Percentiles rank a stretch among this genome's conserved stretches.
phyloP scores from a whole-genome alignment of 2,329 filamentous ascomycete species.

The Colletotrichum eremochloae region DNA sequence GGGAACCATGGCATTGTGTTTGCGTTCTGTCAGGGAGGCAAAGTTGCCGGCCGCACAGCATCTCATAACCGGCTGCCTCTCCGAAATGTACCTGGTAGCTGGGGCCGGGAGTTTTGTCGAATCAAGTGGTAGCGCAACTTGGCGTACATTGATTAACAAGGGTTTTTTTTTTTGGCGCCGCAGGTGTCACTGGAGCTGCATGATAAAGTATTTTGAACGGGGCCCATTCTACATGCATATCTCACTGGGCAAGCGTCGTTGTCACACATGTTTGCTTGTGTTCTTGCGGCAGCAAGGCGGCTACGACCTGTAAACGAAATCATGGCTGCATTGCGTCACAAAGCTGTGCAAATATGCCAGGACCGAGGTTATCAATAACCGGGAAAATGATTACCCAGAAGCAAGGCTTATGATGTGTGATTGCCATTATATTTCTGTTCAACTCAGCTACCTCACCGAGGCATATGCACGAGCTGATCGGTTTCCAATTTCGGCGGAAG shows the following conservation, averaged over 20 bases:
- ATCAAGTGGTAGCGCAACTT: slow-evolving; percentile 11
- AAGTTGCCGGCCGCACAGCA: background rate
- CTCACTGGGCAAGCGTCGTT: background rate
- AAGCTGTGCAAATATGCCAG: background rate
- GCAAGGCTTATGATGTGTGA: background rate
- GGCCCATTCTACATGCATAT: background rate
- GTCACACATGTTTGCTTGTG: background rate
- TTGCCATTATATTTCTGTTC: background rate
- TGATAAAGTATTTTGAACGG: background rate
- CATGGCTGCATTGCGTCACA: background rate
- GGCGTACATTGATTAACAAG: background rate
- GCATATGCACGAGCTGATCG: background rate
- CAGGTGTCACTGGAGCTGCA: background rate
- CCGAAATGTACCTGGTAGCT: background rate
- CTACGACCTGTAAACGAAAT: background rate
- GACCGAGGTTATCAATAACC: background rate
- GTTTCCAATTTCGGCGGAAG: background rate
- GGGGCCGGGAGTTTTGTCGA: background rate
- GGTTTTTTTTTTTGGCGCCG: background rate
- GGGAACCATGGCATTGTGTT: background rate
- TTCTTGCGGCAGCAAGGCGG: background rate
- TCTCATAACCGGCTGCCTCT: background rate
- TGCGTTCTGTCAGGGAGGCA: background rate
- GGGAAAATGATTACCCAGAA: background rate
- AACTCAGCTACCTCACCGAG: background rate